Evolutionary conservation across 1,284 basidiomycete genomes (phyloP), one percentile per base, ranked within the genome.

Genomic region (Ganoderma boninense): DNA sequence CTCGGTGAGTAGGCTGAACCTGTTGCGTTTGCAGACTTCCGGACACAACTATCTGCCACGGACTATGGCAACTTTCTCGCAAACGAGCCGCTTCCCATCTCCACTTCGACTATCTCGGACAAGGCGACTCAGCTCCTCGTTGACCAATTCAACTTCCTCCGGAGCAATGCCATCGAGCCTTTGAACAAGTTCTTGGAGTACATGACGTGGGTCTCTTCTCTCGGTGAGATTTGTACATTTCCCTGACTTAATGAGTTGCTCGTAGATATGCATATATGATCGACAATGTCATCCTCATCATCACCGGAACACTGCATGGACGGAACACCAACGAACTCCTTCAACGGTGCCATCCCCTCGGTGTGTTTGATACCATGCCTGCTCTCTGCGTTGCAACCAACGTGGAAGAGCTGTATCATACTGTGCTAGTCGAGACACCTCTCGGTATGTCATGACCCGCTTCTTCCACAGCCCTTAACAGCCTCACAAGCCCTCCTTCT

Each of bases 41-140:
- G 95, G 73, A 95, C 97, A 69, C 97, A 98, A 78, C 88, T 99
- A 60, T 95, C 95, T 10, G 92, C 97, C 8, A 99, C 97, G 13
- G 98, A 99, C 85, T 99, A 99, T 82, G 97, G 97, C 79, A 98
- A 97, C 84, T 99, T 99, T 81, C 92, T 99, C 63, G 92, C 97
- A 46, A 99, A 98, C 80, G 98, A 99, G 81, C 93, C 97, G 4
- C 88, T 95, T n/a, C 97, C 97, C 20, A 89, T 99, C 71, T 95
- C 96, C 65, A 99, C 97, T 8, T 93, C 96, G 5, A 97, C 96
- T 64, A 98, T 99, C 79, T 90, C 96, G 18, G 97, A 98, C 83
- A 97, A 94, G 83, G 97, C 98, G 18, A 98, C 97, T 0, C 92
- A 96, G 79, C 89, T 96, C 74, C 91, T 99, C 49, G 97, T 99